Base-by-base conservation (phyloP, 2,329 filamentous ascomycete genomes). In the Ascochyta pisi region DNA sequence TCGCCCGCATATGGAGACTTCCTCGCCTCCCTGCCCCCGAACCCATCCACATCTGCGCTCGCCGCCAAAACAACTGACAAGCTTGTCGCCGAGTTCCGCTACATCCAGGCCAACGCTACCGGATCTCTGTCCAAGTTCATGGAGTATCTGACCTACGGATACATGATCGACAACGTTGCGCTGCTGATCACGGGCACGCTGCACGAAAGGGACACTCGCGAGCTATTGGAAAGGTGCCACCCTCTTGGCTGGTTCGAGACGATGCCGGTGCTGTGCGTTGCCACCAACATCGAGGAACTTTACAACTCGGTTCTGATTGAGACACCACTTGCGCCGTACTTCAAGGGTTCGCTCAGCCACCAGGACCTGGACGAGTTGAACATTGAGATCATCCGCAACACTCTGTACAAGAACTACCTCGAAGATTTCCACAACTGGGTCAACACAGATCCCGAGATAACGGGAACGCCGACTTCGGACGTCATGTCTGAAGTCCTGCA, bases 161-260 rank as follows among this genome's bases (percentile, higher is more conserved):
- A 99, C 83, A 99, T 99, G 95, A 99, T 99, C 78, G 95, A 99
- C 80, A 99, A 99, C 71, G 92, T 99, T 49, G 95, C 96, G 35
- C 88, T 99, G 37, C 87, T 99, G 71, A 99, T 99, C 77, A 99
- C 95, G 22, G 95, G 95, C 60, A 99, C 95, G 12, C 85, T 99
- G 27, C 95, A 99, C 79, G 96, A 99, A 80, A 87, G 95, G 74
- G 95, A 99, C 76, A 99, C 95, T 3, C 88, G 93, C 57, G 95
- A 99, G 79, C 85, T 99, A 61, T 82, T 99, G 50, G 95, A 98
- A 73, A 85, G 95, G 77, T 99, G 96, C 78, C 96, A 99, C 70
- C 95, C 95, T 6, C 85, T 99, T 7, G 95, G 95, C 66, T 98
- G 93, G 92, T 99, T 99, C 76, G 95, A 99, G 82, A 97, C 95